Evolutionary conservation across 495 filamentous ascomycete species (phyloP).

Genomic region (Aspergillus asperescens): DNA sequence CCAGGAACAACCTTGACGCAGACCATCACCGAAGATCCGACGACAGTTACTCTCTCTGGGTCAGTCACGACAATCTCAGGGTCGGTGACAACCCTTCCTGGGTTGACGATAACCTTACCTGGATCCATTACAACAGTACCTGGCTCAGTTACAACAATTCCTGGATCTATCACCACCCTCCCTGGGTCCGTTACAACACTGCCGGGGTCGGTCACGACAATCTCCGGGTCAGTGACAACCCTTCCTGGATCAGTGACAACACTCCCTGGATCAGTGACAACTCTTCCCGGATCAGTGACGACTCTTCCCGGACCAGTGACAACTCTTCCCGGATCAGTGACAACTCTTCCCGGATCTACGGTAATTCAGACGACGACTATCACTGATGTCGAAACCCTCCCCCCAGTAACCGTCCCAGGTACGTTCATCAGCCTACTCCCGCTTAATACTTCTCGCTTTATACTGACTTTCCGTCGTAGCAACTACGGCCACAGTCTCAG

Average conservation of each 20-base stretch:
- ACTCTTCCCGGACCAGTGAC: no score
- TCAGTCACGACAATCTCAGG: background rate
- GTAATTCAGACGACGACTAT: background rate
- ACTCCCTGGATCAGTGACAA: conserved; percentile 12
- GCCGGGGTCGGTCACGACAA: background rate
- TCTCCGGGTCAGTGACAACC: conserved; percentile 7
- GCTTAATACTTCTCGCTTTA: background rate
- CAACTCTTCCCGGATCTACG: background rate
- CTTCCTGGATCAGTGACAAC: background rate
- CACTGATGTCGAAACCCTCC: background rate
- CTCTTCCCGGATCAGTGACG: background rate
- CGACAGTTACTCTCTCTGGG: conserved; percentile 8
- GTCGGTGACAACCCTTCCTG: conserved; percentile 9
- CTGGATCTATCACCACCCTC: conserved; percentile 8
- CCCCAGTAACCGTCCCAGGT: conserved; percentile 1
- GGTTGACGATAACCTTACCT: background rate
- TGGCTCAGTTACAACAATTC: background rate
- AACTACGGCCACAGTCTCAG: conserved; percentile 13
- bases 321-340: no score
- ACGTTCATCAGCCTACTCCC: background rate
- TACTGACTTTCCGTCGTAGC: background rate
- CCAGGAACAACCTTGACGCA: no score
- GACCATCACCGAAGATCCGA: no score
- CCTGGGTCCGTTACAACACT: conserved; percentile 16
- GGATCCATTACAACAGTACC: background rate